These are phyloP conservation scores for Knufia petricola DNA, from an alignment of 2,329 filamentous ascomycete species.

Conservation along the genomic window DNA sequence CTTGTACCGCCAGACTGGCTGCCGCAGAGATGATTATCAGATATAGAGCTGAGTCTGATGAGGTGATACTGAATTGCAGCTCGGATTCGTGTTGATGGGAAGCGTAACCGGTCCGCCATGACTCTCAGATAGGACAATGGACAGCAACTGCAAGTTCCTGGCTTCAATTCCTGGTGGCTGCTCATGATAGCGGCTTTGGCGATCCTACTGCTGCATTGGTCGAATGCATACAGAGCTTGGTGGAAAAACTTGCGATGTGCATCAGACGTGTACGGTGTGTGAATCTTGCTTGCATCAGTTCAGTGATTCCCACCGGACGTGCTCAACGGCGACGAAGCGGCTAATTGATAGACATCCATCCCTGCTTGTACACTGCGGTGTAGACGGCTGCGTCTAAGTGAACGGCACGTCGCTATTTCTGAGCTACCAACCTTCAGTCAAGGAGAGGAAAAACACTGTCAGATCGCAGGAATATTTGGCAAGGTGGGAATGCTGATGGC, in stretches of 20 bases:
- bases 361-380: too few species aligned
- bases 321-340: too few species aligned
- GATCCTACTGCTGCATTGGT: not conserved
- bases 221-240: not conserved
- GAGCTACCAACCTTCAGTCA: too few species aligned
- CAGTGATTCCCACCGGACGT: too few species aligned
- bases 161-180: not conserved
- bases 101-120: not conserved
- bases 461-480: too few species aligned
- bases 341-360: too few species aligned
- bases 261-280: not conserved
- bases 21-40: constrained; percentile 25
- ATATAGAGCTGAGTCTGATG: constrained; percentile 29
- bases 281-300: too few species aligned
- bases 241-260: not conserved
- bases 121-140: not conserved
- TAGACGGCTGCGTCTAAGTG: too few species aligned
- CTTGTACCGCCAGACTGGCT: constrained; percentile 11
- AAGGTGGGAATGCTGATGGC: too few species aligned
- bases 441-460: too few species aligned
- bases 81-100: constrained; percentile 2
- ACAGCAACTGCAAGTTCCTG: not conserved
- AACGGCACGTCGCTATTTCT: too few species aligned
- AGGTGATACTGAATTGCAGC: constrained; percentile 31
- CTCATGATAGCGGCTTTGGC: not conserved